Evolutionary conservation across 2,329 filamentous ascomycete species (phyloP), one percentile per base, ranked within the genome.

Genomic region (Penicillium janthinellum): DNA sequence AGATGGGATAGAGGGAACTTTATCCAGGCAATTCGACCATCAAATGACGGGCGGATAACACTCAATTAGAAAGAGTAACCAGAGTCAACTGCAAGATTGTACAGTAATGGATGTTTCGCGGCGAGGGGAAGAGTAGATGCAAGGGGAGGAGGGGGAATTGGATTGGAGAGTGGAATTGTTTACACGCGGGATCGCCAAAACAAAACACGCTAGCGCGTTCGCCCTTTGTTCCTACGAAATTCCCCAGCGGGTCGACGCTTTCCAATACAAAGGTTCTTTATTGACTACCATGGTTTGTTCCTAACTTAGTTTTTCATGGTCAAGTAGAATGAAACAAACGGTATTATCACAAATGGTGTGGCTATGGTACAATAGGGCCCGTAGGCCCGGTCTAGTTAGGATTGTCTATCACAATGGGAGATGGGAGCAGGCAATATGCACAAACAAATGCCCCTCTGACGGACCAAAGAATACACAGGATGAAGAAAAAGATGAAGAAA

Each of bases 101-200:
- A 31, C 31, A 31, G 31, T 31, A 41, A 22, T 35, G 35, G 49
- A 53, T 49, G 41, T 50, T 39, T 51, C 45, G 57, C 45, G 48
- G 56, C 54, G 48, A 45, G 51, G 60, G 58, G 52, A 56, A 55
- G 49, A 50, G 51, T 54, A 52, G 64, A 65, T 56, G 60, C 61
- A 67, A 65, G 63, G 60, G 38, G 51, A 49, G 62, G 57, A 60
- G 64, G 63, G 63, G 56, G 61, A 61, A 54, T 56, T 58, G 58
- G 44, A 50, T 51, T 53, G 52, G 60, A 17, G 42, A 37, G 25
- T 54, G 37, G 52, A 60, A 58, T 69, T 74, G 72, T 74, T 74
- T 74, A 73, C 72, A 67, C 70, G 64, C 61, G 51, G 66, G 66
- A 67, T 67, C 66, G 62, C 65, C 65, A 67, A 68, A 71, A 72